Conservation (phyloP, 179 eudicot genomes). For the Sideroxylon spinosum region DNA sequence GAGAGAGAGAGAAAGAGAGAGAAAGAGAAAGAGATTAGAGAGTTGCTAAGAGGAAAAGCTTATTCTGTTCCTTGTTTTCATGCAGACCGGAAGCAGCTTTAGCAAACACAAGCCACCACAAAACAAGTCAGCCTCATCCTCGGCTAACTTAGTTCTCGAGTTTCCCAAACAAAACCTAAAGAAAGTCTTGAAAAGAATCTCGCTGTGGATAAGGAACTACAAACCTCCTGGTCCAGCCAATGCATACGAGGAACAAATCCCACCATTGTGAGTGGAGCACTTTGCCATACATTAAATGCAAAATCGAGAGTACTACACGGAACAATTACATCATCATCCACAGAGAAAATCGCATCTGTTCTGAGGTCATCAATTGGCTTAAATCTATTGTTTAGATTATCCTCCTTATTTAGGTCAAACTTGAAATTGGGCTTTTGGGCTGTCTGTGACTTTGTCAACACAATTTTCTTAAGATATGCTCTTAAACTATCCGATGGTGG, state of each 20-base stretch:
- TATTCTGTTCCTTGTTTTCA: neutral
- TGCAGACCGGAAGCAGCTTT: neutral
- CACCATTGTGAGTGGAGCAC: slow-evolving; percentile 65
- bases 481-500: slow-evolving; percentile 48
- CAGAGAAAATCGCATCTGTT: slow-evolving; percentile 62
- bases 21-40: neutral
- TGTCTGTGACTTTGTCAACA: slow-evolving; percentile 34
- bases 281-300: slow-evolving; percentile 65
- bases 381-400: slow-evolving; percentile 62
- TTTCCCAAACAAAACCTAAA: neutral
- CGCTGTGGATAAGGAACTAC: neutral
- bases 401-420: slow-evolving; percentile 57
- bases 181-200: neutral
- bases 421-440: slow-evolving; percentile 44
- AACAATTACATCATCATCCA: slow-evolving; percentile 68
- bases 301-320: slow-evolving; percentile 61
- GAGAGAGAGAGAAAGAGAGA: neutral
- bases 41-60: slow-evolving; percentile 7
- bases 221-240: slow-evolving; percentile 56
- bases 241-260: slow-evolving; percentile 78
- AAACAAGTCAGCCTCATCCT: neutral
- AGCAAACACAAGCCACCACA: slow-evolving; percentile 4
- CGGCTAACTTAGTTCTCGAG: neutral
- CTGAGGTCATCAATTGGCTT: slow-evolving; percentile 51
- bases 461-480: slow-evolving; percentile 37